A percentile compares a stretch with the other conserved stretches of the same genome.
Conservation (phyloP, 164 flowering plant genomes). For the Kalanchoe fedtschenkoi region DNA sequence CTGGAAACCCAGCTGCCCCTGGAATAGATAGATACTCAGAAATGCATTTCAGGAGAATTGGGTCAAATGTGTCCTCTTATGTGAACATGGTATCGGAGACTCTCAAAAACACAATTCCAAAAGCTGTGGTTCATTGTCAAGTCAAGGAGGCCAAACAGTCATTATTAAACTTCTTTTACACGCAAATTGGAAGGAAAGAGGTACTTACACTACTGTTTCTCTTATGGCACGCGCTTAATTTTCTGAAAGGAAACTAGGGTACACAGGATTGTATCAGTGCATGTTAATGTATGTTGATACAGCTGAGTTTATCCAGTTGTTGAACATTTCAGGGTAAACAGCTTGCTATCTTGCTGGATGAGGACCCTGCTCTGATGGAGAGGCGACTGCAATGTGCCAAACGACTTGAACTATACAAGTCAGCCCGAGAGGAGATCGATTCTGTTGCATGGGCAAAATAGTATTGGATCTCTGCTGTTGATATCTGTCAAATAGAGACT, state of each 20-base stretch:
- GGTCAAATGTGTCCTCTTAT: slow-evolving; percentile 58
- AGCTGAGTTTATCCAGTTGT: neutral
- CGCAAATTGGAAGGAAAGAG: slow-evolving; percentile 63
- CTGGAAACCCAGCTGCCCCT: slow-evolving; percentile 8
- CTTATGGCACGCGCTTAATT: neutral
- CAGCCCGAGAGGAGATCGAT: slow-evolving; percentile 84
- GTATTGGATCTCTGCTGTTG: neutral
- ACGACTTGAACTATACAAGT: slow-evolving; percentile 80
- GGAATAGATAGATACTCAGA: slow-evolving; percentile 45
- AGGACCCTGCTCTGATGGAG: slow-evolving; percentile 81
- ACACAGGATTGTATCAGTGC: no score
- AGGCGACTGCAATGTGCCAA: slow-evolving; percentile 66
- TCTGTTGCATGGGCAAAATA: slow-evolving; percentile 66
- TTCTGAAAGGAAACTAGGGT: neutral
- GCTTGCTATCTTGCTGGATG: slow-evolving; percentile 61
- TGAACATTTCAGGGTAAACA: slow-evolving; percentile 43
- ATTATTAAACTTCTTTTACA: slow-evolving; percentile 47
- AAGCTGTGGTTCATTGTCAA: slow-evolving; percentile 68
- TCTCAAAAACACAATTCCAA: slow-evolving; percentile 50
- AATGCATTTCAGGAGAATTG: slow-evolving; percentile 58
- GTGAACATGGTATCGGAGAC: slow-evolving; percentile 51
- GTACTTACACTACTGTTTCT: slow-evolving; percentile 27
- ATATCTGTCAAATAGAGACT: no score
- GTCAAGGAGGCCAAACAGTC: slow-evolving; percentile 52
- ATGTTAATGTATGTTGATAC: no score